A percentile compares a stretch with the other conserved stretches of the same genome.
Evolutionary conservation across 208 protist species (phyloP).

Genomic region (Angomonas ambiguus): DNA sequence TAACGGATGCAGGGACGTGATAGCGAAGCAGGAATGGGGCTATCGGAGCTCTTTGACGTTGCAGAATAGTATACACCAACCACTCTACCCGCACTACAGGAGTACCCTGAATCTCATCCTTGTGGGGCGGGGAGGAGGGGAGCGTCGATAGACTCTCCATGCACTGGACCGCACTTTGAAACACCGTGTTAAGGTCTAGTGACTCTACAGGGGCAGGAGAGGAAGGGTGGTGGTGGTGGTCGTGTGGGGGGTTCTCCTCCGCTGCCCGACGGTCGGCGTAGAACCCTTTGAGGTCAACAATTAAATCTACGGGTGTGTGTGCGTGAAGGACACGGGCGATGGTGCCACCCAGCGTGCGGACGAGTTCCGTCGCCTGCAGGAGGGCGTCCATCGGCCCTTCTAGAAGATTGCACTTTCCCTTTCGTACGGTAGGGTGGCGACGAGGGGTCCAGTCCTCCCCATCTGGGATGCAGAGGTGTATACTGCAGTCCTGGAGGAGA

Average conservation of each 20-base stretch:
- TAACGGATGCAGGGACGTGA: too few species aligned
- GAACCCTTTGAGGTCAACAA: conserved; percentile 47
- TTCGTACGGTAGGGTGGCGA: too few species aligned
- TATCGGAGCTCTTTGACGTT: conserved; percentile 24
- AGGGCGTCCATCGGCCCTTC: conserved; percentile 25
- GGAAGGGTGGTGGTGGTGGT: too few species aligned
- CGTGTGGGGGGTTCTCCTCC: too few species aligned
- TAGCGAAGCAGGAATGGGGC: conserved; percentile 21
- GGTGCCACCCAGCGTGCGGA: conserved; percentile 61
- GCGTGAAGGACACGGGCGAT: conserved; percentile 8
- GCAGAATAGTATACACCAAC: conserved; percentile 59
- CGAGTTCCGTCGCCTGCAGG: conserved; percentile 43
- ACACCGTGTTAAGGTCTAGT: background rate
- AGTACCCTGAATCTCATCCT: background rate
- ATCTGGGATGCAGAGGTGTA: background rate
- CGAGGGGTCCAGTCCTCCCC: too few species aligned
- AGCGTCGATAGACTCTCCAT: background rate
- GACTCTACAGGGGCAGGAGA: too few species aligned
- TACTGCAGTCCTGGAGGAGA: conserved; percentile 42
- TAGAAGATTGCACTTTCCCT: conserved; percentile 6
- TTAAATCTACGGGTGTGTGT: conserved; percentile 24
- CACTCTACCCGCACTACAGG: conserved; percentile 50
- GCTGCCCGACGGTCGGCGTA: background rate
- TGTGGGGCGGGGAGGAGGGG: background rate
- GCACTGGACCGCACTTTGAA: background rate